These are phyloP conservation scores for Turritis glabra DNA, from an alignment of 345 rosid species.

Conservation along the genomic window DNA sequence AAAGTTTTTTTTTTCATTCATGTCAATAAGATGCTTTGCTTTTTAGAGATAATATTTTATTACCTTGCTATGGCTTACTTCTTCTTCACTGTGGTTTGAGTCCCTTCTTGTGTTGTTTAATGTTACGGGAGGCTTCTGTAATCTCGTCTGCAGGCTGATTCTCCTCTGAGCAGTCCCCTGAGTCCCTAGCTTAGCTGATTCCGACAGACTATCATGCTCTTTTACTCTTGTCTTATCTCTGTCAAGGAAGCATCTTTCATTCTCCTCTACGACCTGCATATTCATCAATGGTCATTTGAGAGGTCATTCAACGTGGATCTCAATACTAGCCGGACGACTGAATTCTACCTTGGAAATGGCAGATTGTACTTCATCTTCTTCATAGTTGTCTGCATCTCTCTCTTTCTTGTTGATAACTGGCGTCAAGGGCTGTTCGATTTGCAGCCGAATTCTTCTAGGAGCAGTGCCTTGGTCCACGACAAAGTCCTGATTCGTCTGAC, in stretches of 20 bases:
- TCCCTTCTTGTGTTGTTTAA: slow-evolving; percentile 23
- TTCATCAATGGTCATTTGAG: slow-evolving; percentile 18
- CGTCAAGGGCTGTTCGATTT: neutral
- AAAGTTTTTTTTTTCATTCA: neutral
- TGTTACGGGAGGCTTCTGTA: neutral
- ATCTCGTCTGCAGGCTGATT: slow-evolving; percentile 47
- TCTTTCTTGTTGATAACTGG: slow-evolving; percentile 6
- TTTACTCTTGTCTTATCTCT: slow-evolving; percentile 55
- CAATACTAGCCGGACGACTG: neutral
- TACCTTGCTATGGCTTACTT: slow-evolving; percentile 53
- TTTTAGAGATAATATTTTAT: no score
- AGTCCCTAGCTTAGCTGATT: slow-evolving; percentile 25
- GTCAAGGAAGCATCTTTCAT: slow-evolving; percentile 10
- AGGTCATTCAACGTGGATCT: neutral
- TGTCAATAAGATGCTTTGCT: neutral
- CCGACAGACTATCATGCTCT: slow-evolving; percentile 39
- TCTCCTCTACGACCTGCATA: slow-evolving; percentile 28
- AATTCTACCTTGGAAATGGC: slow-evolving; percentile 32
- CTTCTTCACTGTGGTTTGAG: slow-evolving; percentile 40
- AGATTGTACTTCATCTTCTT: slow-evolving; percentile 42
- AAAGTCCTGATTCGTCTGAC: slow-evolving; percentile 38
- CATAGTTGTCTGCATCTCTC: slow-evolving; percentile 20
- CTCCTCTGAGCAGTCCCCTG: slow-evolving; percentile 77
- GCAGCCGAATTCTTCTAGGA: slow-evolving; percentile 61
- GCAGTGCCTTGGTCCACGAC: slow-evolving; percentile 60